Evolutionary conservation across 2,329 filamentous ascomycete genomes (phyloP), one percentile per base, ranked within the genome.

Genomic region (Pseudogymnoascus sp.): DNA sequence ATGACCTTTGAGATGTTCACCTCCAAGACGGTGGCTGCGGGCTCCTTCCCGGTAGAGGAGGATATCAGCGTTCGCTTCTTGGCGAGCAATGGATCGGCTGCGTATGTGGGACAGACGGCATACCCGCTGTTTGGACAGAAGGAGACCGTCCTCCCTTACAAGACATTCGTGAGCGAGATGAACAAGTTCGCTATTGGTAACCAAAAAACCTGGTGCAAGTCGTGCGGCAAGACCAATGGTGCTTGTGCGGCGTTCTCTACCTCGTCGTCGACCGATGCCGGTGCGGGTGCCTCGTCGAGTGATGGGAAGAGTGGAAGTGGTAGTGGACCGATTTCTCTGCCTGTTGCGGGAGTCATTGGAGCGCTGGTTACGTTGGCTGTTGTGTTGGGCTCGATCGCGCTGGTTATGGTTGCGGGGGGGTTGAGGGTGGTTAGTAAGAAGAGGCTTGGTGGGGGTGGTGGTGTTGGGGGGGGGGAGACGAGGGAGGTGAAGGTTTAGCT

Each of bases 271-370:
- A 67, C 66, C 16, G 70, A 69, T 16, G 68, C 62, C 5, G 65
- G 71, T 5, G 66, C 66, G n/a, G 69, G 68, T 8, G 67, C 61
- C 3, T 65, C 70, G 2, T 63, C 66, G 1, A 64, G 67, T 0
- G 61, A 65, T 12, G 67, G 69, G 23, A 70, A 70, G n/a, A 65
- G 18, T 67, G 65, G 21, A 65, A 66, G 38, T 66, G 69, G 18
- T 73, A 38, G 35, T 16, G 37, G 75, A 61, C 81, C 82, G 7
- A 79, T 95, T 28, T 88, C 87, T 60, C 84, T 80, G 38, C 81
- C 84, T 5, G 85, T 92, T n/a, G 91, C 90, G 0, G 91, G 91
- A 61, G 90, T 93, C 4, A 92, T 95, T 70, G 86, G 86, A 37
- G 86, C 86, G 0, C 82, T 88, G 79, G 85, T 89, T 16, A 88